A percentile compares a stretch with the other conserved stretches of the same genome.
Evolutionary conservation across 2,329 filamentous ascomycete species (phyloP).

Genomic region (Exophiala phaeomuriformis): DNA sequence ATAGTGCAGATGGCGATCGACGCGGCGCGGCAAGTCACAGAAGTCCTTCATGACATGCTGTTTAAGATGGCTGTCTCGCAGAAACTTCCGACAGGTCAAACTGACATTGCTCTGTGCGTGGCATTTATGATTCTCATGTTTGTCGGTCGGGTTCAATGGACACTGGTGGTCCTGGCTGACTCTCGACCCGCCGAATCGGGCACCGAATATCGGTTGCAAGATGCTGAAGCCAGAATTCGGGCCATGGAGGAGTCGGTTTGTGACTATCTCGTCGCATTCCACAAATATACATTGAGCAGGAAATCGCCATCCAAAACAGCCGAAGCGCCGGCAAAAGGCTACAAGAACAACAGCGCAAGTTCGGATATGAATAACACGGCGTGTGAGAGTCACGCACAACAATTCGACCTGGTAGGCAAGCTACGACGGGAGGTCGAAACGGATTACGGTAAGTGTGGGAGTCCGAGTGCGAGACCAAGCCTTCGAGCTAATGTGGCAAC

Average conservation of each 20-base stretch:
- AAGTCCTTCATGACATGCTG: conserved; percentile 18
- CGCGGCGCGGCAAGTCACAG: conserved; percentile 9
- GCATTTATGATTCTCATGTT: conserved; percentile 20
- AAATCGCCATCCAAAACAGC: neutral
- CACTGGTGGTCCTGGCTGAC: conserved; percentile 10
- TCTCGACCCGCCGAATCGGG: conserved; percentile 1
- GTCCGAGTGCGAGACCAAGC: neutral
- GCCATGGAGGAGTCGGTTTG: conserved; percentile 17
- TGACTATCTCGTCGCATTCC: conserved; percentile 19
- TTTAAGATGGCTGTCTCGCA: conserved; percentile 19
- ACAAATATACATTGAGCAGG: conserved; percentile 20
- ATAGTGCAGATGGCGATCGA: conserved; percentile 14
- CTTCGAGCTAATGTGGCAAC: neutral
- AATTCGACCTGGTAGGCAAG: conserved; percentile 10
- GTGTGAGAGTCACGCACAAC: conserved; percentile 11
- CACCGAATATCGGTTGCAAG: neutral
- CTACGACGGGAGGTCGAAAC: conserved; percentile 4
- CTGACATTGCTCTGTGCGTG: conserved; percentile 19
- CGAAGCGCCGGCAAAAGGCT: neutral
- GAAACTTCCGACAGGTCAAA: conserved; percentile 4
- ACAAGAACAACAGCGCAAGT: neutral
- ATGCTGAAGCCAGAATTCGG: conserved; percentile 11
- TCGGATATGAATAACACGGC: conserved; percentile 3
- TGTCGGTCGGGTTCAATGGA: conserved; percentile 12
- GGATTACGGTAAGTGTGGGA: conserved; percentile 15